Base-by-base conservation (phyloP, 202 grass and related monocot species). In the Hordeum pubiflorum region DNA sequence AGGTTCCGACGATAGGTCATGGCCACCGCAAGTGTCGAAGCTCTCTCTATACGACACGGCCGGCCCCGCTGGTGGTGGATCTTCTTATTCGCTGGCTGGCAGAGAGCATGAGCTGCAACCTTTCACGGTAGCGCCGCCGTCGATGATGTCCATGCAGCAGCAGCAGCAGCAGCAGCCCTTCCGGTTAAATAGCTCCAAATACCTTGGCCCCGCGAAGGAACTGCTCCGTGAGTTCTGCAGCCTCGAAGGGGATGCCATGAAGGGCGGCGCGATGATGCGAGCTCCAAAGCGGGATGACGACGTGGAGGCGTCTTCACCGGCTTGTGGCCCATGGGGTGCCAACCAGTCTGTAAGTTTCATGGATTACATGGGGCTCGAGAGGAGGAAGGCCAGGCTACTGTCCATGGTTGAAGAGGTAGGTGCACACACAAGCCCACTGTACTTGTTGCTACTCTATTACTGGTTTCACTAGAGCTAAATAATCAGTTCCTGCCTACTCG, bases 361-460 rank as follows among this genome's bases (percentile, higher is more conserved):
- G 91, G 82, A 91, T 69, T 40, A 73, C n/a, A 33, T 86, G 58
- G 85, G 89, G 64, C 89, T 97, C 20, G 82, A 91, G 59, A 93
- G 78, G 81, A 91, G 85, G 68, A 93, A 88, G 72, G 20, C 63
- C 38, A 86, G 84, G 83, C 80, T 97, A 5, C n/a, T 89, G 20
- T 86, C 79, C 85, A 89, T 91, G 87, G 69, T 97, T 64, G 80
- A 86, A 84, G 91, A 97, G 91, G 93, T 97, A 68, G 69, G 52
- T 60, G 9, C 24, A 11, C 15, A 4, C 18, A 58, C 55, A 20
- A 23, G 18, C 20, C 18, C 12, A 43, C 18, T 55, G 7, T 58
- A 26, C 20, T 58, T 58, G 2, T 54, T 17, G 5, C 46, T 54
- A 54, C 50, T 46, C 40, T 41, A 41, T 11, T 41, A 41, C 40